Evolutionary conservation across 2,329 filamentous ascomycete species (phyloP), one percentile per base, ranked within the genome.

Genomic region (Pseudopyricularia cyperi): DNA sequence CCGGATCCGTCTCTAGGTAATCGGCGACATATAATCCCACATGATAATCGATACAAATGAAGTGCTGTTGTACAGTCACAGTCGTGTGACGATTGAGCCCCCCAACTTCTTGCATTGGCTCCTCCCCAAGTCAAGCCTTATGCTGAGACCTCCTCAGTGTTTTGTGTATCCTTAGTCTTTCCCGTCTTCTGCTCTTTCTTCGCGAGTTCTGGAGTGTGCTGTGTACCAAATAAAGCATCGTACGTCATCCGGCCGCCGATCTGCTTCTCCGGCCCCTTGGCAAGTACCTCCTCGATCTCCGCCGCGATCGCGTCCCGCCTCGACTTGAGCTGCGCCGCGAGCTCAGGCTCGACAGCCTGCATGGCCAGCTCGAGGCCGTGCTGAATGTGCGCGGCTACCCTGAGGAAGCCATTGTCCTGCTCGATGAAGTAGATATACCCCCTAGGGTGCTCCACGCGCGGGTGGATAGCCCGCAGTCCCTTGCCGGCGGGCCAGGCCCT

Each of bases 341-440:
- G 60, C 44, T 60, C 63, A 26, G 64, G 58, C 48, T 62, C 61
- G 44, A 74, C 60, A 14, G 75, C 62, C 55, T 72, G 61, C 42
- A 66, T 61, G 14, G 76, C 72, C 54, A 70, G 54, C 39, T 69
- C 64, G 51, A 79, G 64, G 19, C 72, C 77, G 59, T 68, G 63
- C 49, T 72, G 57, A 28, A 72, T 59, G 39, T 68, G 68, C 9
- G 64, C 55, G 3, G 63, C 64, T n/a, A 65, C 50, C 44, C 57
- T 53, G 17, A 71, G 46, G 53, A 69, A 70, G 53, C 65, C 64
- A 61, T 64, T 66, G 51, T 59, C 57, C 30, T 61, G 33, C 26
- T 48, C 48, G 33, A 74, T 57, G 57, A 70, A 71, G 30, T 51
- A 48, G 60, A 67, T 52, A 48, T 58, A 26, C 7, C 30, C 26